Evolutionary conservation across 306 rosid genomes (phyloP).

Genomic region (Sicyos edulis): DNA sequence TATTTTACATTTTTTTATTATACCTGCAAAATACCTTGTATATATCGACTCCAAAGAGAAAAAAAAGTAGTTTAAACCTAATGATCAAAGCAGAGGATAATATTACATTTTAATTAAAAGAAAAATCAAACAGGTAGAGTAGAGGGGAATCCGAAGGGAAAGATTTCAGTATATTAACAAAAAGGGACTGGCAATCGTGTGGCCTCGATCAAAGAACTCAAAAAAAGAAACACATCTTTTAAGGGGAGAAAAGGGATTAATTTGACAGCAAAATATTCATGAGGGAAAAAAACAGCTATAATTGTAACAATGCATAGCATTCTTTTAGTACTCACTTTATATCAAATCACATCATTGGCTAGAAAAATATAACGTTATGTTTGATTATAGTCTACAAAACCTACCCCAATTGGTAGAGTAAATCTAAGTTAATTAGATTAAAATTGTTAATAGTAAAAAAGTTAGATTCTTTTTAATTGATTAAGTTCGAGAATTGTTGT

Average conservation of each 20-base stretch:
- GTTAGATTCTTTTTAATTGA: not conserved
- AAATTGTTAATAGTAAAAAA: not conserved
- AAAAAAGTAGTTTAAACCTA: no score
- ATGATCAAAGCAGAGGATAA: no score
- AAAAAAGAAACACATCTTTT: constrained; percentile 8
- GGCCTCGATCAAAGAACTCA: not conserved
- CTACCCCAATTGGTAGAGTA: not conserved
- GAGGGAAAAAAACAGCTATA: no score
- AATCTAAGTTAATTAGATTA: not conserved
- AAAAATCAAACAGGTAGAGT: not conserved
- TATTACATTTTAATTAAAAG: not conserved
- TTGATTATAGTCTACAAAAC: not conserved
- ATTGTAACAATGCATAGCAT: no score
- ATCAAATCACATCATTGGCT: not conserved
- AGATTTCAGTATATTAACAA: not conserved
- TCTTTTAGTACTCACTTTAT: not conserved
- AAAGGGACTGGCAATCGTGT: not conserved
- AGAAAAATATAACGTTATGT: not conserved
- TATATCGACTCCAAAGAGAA: no score
- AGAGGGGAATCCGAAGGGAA: not conserved
- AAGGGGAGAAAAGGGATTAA: not conserved
- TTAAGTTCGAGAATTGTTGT: not conserved
- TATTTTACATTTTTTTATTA: no score
- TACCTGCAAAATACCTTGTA: no score
- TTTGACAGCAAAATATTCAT: not conserved